Percentiles rank a stretch among this genome's conserved stretches.
These are phyloP conservation scores for Nigrograna mackinnonii DNA, from an alignment of 2,329 filamentous ascomycete genomes.

Conservation along the genomic window DNA sequence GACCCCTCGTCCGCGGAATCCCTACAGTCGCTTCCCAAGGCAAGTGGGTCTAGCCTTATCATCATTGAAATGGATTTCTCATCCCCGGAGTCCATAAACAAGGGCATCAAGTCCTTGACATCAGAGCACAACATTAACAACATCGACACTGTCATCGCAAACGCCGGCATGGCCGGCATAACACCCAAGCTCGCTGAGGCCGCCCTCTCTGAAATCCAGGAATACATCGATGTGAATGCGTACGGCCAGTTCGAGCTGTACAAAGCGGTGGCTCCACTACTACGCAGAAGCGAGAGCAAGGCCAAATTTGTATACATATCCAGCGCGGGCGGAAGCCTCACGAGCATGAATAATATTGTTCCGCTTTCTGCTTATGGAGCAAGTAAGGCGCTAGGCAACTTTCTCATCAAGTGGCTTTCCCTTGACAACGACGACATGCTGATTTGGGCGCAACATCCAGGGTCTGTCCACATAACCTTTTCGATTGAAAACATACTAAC, in stretches of 20 bases:
- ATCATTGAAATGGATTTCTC: slow-evolving; percentile 14
- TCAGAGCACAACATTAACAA: slow-evolving; percentile 4
- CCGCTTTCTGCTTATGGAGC: slow-evolving; percentile 15
- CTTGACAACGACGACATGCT: slow-evolving; percentile 16
- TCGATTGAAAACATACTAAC: neutral
- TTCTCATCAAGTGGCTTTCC: slow-evolving; percentile 18
- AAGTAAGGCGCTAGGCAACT: slow-evolving; percentile 20
- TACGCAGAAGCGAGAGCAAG: slow-evolving; percentile 6
- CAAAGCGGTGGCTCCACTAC: slow-evolving; percentile 11
- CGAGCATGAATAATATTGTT: slow-evolving; percentile 8
- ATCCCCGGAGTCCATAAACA: slow-evolving; percentile 25
- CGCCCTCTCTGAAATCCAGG: slow-evolving; percentile 8
- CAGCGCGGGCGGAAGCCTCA: slow-evolving; percentile 12
- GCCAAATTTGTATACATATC: slow-evolving; percentile 18
- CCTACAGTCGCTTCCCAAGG: slow-evolving; percentile 28
- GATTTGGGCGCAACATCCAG: slow-evolving; percentile 16
- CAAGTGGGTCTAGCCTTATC: slow-evolving; percentile 8
- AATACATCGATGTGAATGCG: slow-evolving; percentile 16
- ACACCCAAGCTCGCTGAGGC: slow-evolving; percentile 3
- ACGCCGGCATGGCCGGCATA: slow-evolving; percentile 32
- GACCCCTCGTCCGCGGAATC: slow-evolving; percentile 24
- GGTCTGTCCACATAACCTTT: slow-evolving; percentile 9
- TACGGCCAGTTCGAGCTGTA: slow-evolving; percentile 20
- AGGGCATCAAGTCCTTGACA: slow-evolving; percentile 23
- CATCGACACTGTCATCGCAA: slow-evolving; percentile 44